Evolutionary conservation across 345 rosid species (phyloP).

Genomic region (Orychophragmus violaceus): DNA sequence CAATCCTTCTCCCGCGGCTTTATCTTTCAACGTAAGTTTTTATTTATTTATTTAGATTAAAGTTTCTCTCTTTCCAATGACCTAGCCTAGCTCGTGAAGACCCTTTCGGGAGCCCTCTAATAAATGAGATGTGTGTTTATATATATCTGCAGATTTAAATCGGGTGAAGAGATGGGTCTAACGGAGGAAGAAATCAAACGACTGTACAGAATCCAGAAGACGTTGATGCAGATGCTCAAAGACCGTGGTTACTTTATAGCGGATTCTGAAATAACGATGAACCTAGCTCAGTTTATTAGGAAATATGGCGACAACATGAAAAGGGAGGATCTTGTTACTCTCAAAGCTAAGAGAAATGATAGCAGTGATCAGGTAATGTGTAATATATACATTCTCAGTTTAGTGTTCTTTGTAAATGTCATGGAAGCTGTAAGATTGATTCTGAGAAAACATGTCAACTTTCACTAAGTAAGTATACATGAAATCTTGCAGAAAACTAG

Average conservation of each 20-base stretch:
- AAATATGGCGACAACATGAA: constrained; percentile 77
- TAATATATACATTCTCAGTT: neutral
- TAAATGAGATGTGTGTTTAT: neutral
- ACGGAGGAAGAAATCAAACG: constrained; percentile 63
- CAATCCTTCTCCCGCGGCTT: neutral
- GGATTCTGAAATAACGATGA: constrained; percentile 54
- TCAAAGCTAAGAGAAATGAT: constrained; percentile 48
- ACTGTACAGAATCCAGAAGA: constrained; percentile 54
- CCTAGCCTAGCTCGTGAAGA: neutral
- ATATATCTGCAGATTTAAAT: neutral
- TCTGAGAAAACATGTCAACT: neutral
- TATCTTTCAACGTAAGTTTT: neutral
- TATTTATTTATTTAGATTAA: neutral
- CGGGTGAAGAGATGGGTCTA: constrained; percentile 40
- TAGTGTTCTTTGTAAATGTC: neutral
- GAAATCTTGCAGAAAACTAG: neutral
- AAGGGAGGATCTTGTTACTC: constrained; percentile 79
- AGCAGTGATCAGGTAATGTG: constrained; percentile 51
- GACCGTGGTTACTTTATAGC: constrained; percentile 71
- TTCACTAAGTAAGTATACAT: neutral
- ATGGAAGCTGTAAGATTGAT: neutral
- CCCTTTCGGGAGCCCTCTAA: neutral
- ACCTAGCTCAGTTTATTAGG: constrained; percentile 42
- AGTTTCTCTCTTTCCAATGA: neutral
- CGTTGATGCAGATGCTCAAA: constrained; percentile 76